phyloP scores from a whole-genome alignment of 176 grass and related monocot species.

The Musa schizocarpa region DNA sequence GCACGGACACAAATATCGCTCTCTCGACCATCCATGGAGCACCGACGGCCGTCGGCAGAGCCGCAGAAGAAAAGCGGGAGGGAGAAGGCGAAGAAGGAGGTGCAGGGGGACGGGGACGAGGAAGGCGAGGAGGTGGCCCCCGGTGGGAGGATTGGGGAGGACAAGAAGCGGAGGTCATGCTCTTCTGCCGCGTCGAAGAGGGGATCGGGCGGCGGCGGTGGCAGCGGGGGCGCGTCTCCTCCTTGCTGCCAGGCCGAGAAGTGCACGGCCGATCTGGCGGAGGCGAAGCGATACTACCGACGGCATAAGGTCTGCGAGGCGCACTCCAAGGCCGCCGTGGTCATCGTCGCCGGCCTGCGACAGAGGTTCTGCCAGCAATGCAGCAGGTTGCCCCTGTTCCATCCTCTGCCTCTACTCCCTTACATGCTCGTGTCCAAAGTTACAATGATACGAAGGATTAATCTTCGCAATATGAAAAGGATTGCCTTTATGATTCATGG shows the following conservation, averaged over 20 bases:
- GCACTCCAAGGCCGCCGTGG: constrained; percentile 63
- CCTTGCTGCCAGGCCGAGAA: constrained; percentile 73
- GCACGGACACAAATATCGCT: too few species aligned
- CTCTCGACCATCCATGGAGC: constrained; percentile 37
- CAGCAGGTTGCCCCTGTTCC: constrained; percentile 51
- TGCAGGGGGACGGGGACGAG: constrained; percentile 3
- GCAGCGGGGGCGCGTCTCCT: constrained; percentile 7
- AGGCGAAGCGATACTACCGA: constrained; percentile 61
- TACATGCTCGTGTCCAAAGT: not conserved
- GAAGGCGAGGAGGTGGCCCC: constrained; percentile 17
- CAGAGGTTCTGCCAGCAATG: constrained; percentile 99
- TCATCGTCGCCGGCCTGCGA: constrained; percentile 70
- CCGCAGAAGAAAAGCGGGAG: constrained; percentile 20
- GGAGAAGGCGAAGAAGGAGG: not conserved
- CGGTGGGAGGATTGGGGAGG: constrained; percentile 5
- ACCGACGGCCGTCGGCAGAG: constrained; percentile 21
- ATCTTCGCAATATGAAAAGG: too few species aligned
- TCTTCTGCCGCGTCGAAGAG: constrained; percentile 10
- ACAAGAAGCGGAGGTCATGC: constrained; percentile 18
- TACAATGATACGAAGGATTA: too few species aligned
- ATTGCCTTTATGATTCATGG: too few species aligned
- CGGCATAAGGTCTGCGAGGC: constrained; percentile 92
- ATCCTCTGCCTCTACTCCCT: not conserved
- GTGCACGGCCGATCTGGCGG: constrained; percentile 61
- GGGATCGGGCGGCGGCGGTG: constrained; percentile 23